phyloP scores from a whole-genome alignment of 2,329 filamentous ascomycete species.

The Neobulgaria alba region DNA sequence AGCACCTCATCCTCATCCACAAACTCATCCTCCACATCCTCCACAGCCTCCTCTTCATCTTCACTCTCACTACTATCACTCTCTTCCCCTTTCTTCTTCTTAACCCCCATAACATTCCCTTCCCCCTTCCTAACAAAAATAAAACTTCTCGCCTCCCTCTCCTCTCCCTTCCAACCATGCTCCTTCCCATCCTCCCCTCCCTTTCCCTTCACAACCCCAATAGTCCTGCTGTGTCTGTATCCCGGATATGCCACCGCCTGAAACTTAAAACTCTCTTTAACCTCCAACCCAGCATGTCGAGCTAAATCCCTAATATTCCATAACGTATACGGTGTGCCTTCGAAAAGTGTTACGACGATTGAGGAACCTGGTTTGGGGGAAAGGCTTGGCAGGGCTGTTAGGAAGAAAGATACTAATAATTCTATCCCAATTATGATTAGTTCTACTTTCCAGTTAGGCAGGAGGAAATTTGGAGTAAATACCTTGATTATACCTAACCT shows the following conservation, averaged over 20 bases:
- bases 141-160: slow-evolving; percentile 47
- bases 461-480: not conserved
- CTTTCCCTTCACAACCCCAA: slow-evolving; percentile 52
- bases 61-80: slow-evolving; percentile 21
- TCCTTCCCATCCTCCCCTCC: slow-evolving; percentile 38
- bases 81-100: slow-evolving; percentile 26
- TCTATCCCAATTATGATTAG: slow-evolving; percentile 31
- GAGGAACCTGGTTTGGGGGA: slow-evolving; percentile 39
- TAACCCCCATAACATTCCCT: slow-evolving; percentile 23
- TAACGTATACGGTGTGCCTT: slow-evolving; percentile 86
- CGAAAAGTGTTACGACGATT: slow-evolving; percentile 82
- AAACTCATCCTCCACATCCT: not conserved
- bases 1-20: slow-evolving; percentile 5
- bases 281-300: slow-evolving; percentile 63
- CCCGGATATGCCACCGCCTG: slow-evolving; percentile 59
- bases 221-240: slow-evolving; percentile 64
- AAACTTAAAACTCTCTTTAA: slow-evolving; percentile 64
- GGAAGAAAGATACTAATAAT: slow-evolving; percentile 62
- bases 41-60: slow-evolving; percentile 26
- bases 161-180: slow-evolving; percentile 40
- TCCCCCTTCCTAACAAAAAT: slow-evolving; percentile 54
- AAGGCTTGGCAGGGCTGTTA: slow-evolving; percentile 42
- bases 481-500: slow-evolving; percentile 82
- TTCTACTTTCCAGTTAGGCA: not conserved
- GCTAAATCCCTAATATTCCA: slow-evolving; percentile 92